Base-by-base conservation (phyloP, 1,284 basidiomycete genomes). In the Austroboletus novae-zelandiae region DNA sequence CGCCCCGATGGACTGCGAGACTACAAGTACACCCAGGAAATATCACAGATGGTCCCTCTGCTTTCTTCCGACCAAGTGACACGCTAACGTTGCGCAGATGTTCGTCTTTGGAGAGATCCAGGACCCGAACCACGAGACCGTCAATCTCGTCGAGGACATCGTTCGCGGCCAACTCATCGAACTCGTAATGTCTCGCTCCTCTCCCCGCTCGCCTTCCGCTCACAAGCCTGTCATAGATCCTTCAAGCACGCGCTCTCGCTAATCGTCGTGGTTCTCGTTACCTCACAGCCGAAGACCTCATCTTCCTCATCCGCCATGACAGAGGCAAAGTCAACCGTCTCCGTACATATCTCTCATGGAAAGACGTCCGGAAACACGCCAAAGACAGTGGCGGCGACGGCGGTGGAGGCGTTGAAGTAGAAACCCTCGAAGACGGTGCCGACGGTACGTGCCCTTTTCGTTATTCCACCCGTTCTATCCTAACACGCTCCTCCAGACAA, bases 31-130 rank as follows among this genome's bases (percentile, higher is more conserved):
- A 74, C 78, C 2, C 79, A 80, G 48, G 88, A 91, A 65, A 91
- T 91, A n/a, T 79, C 87, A 15, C 89, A 91, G 66, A 91, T 91
- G 89, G 83, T 84, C 20, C 20, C 20, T 23, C 20, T 23, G 4
- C 20, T 23, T 23, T 23, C 20, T 23, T 23, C 20, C 20, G 20
- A 23, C 20, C 20, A 23, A 23, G 13, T 23, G 2, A 20, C 36
- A 23, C 23, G 13, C n/a, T 8, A 9, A 11, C 32, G n/a, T 11
- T 25, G 4, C 4, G 14, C 44, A 94, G 93, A 94, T 97, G 87
- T 98, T 96, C 64, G 95, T 98, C 40, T 97, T 97, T 68, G 94
- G 93, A 5, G 94, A 96, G 69, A 89, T 97, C 1, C 90, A 93
- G 63, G 92, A 97, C 54, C 92, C 94, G 0, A 81, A 88, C 48